Percentiles rank a stretch among this genome's conserved stretches.
Evolutionary conservation across 495 filamentous ascomycete species (phyloP).

Genomic region (Hypoxylon cercidicola): DNA sequence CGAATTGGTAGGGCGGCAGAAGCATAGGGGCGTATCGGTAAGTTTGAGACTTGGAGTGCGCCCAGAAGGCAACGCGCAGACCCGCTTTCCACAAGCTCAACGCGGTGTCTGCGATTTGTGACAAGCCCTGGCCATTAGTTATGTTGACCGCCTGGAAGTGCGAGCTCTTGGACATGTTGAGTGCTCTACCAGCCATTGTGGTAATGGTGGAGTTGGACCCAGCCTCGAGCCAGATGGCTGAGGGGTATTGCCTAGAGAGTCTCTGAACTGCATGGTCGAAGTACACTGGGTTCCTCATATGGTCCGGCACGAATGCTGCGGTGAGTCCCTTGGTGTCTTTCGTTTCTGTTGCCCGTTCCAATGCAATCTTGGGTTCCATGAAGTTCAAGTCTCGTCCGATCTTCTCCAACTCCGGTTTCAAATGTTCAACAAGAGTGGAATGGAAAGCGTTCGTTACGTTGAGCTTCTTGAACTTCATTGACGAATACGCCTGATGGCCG

Average conservation of each 20-base stretch:
- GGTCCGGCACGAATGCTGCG: conserved; percentile 49
- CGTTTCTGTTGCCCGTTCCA: conserved; percentile 5
- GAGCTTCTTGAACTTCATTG: conserved; percentile 51
- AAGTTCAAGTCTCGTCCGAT: conserved; percentile 17
- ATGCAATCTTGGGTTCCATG: not conserved
- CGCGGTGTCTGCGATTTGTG: conserved; percentile 51
- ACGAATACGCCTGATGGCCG: conserved; percentile 4
- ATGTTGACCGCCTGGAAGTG: conserved; percentile 40
- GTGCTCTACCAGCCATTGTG: conserved; percentile 40
- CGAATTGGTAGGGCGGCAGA: conserved; percentile 55
- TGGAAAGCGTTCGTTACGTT: conserved; percentile 63
- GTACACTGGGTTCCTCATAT: conserved; percentile 52
- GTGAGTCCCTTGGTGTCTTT: conserved; percentile 27
- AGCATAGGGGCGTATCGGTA: conserved; percentile 39
- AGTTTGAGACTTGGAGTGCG: conserved; percentile 51
- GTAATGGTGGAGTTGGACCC: conserved; percentile 37
- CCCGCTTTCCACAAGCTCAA: conserved; percentile 58
- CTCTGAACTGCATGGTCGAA: conserved; percentile 31
- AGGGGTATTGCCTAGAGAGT: conserved; percentile 18
- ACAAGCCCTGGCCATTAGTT: conserved; percentile 4
- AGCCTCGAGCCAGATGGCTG: conserved; percentile 40
- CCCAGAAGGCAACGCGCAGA: conserved; percentile 55
- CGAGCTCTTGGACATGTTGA: conserved; percentile 19
- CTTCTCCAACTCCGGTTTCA: conserved; percentile 45
- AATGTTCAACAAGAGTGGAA: conserved; percentile 53